Evolutionary conservation across 2,329 filamentous ascomycete species (phyloP), one percentile per base, ranked within the genome.

Genomic region (Truncatella angustata): DNA sequence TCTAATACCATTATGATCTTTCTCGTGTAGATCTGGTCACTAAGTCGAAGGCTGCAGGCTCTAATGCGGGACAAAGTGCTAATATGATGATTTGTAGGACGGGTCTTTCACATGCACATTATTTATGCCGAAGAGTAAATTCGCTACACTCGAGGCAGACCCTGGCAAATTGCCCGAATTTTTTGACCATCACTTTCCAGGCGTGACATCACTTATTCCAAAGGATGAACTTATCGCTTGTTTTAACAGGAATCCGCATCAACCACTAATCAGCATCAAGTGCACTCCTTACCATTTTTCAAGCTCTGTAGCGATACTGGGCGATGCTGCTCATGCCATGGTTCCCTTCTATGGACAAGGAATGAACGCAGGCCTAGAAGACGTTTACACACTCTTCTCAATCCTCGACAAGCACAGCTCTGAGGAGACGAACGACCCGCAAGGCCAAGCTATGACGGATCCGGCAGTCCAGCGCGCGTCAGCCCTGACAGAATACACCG

Each of bases 321-420:
- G 94, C 53, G 94, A 99, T 66, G 91, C 94, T 6, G 92, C 94
- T 0, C 94, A 99, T 68, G 94, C 95, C 52, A 97, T 99, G 86
- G 91, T 99, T 0, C 94, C 94, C 0, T 99, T 99, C 71, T 99
- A 97, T 69, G 94, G 94, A 0, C 94, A 99, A 69, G 94, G 94
- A 34, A 95, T 99, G 86, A 99, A 99, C 65, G 89, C 94, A 0
- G 94, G 94, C 0, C 82, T 99, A 37, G 94, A 99, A 73, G 93
- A 97, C 63, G 91, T 99, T 11, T 85, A 88, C 6, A 85, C 96
- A 4, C 81, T 99, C 1, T 99, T 96, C 70, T 83, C 86, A 1
- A 78, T 88, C 39, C 77, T 97, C 1, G 92, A 97, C 70, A 81
- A 82, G 59, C 77, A 91, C 58, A 73, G 77, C 1, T 61, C 72